phyloP scores from a whole-genome alignment of 2,329 filamentous ascomycete genomes.

The Thelonectria discophora region DNA sequence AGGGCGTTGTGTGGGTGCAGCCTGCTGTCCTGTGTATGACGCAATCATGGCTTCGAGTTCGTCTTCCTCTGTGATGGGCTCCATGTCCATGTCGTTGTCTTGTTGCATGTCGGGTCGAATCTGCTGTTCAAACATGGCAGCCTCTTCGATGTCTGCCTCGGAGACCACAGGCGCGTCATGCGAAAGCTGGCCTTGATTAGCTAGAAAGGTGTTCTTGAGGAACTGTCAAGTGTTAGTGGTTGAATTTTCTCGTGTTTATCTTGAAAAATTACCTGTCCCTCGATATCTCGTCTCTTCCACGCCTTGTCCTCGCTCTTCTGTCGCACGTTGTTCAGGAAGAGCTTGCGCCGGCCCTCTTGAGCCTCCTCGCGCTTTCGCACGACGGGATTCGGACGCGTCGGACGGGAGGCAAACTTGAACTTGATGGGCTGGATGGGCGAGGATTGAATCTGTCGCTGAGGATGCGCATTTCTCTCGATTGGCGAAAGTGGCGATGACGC shows the following conservation, averaged over 20 bases:
- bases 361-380: conserved; percentile 68
- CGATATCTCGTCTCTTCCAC: conserved; percentile 69
- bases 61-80: conserved; percentile 59
- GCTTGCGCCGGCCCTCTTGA: conserved; percentile 69
- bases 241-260: neutral
- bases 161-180: conserved; percentile 52
- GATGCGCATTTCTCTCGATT: conserved; percentile 52
- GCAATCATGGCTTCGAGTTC: conserved; percentile 67
- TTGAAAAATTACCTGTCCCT: conserved; percentile 56
- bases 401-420: conserved; percentile 63
- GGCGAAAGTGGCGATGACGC: conserved; percentile 58
- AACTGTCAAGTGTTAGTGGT: conserved; percentile 41
- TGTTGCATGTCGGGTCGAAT: conserved; percentile 33
- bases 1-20: conserved; percentile 38
- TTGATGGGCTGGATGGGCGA: conserved; percentile 54
- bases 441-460: conserved; percentile 55
- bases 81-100: conserved; percentile 62
- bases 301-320: conserved; percentile 67
- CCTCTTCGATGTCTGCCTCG: conserved; percentile 63
- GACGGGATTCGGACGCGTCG: conserved; percentile 69
- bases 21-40: conserved; percentile 51
- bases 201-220: conserved; percentile 48
- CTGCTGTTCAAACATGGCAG: conserved; percentile 49
- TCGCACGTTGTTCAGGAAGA: conserved; percentile 75
- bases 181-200: conserved; percentile 45